Conservation (phyloP, 139 green algal genomes). For the Coelastrella sp. region DNA sequence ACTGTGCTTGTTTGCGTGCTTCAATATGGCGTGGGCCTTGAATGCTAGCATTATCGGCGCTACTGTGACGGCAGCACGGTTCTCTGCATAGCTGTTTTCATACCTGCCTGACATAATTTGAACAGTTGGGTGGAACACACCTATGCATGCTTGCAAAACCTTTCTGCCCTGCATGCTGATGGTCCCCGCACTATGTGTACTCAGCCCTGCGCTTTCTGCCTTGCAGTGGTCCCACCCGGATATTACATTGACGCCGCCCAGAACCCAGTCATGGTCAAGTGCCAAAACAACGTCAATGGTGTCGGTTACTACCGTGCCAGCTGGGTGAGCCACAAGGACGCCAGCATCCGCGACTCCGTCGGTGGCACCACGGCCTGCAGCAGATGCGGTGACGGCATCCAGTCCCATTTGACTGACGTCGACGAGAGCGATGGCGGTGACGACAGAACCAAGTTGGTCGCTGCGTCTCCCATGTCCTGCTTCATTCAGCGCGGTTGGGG, state of each 20-base stretch:
- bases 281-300: background rate
- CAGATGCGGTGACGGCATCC: background rate
- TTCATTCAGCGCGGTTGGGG: conserved; percentile 21
- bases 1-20: background rate
- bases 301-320: background rate
- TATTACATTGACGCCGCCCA: background rate
- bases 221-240: background rate
- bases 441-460: background rate
- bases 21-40: background rate
- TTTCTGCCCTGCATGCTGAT: background rate
- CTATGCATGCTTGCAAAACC: background rate
- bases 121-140: background rate
- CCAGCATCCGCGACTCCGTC: background rate
- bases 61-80: too few species aligned
- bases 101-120: too few species aligned
- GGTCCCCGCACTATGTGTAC: background rate
- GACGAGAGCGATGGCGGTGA: background rate
- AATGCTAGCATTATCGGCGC: too few species aligned
- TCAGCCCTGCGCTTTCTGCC: background rate
- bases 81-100: too few species aligned
- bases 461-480: background rate
- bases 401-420: background rate
- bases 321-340: background rate
- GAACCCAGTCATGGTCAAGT: background rate
- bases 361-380: background rate